Base-by-base conservation (phyloP, 2,329 filamentous ascomycete species). In the Hypoxylon sp. region DNA sequence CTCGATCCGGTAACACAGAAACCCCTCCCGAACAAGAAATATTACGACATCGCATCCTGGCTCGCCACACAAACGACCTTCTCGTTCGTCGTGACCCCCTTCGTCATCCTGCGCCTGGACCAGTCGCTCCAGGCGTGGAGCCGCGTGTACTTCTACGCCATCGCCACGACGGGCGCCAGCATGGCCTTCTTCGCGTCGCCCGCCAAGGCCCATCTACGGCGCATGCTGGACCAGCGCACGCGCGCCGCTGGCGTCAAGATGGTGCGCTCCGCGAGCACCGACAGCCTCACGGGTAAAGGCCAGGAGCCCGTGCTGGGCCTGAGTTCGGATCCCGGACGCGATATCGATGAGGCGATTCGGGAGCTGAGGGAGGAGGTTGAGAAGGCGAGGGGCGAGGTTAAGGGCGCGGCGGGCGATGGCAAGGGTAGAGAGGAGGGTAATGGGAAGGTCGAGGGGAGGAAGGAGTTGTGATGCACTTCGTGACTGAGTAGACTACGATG, bases 71-170 rank as follows among this genome's bases (percentile, higher is more conserved):
- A 97, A 79, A 78, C 91, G n/a, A 88, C 89, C 1, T 94, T 98
- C 80, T 91, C 91, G 51, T 99, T 97, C 80, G 88, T 89, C 58
- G 92, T 91, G 0, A 87, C 91, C 0, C 96, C 96, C 0, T 99
- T 99, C 81, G 87, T 98, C 49, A 84, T 98, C 42, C 90, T 99
- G 25, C 85, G 85, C 22, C 89, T 98, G 71, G 81, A 84, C 17
- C 87, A 89, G 67, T 95, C 91, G 8, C 80, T 97, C 46, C 82
- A 85, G 2, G 91, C 93, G 64, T 99, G 96, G 96, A 82, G 88
- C 0, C 89, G 92, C 46, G 92, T 98, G 37, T 96, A 97, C 82
- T 98, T 94, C 82, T 99, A 97, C 81, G 90, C 88, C 33, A 84
- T 96, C 61, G 77, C 95, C 68, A 90, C 90, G 72, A 92, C 92